Evolutionary conservation across 352 stramenopile species (phyloP).

Genomic region (Phytophthora hibernalis): DNA sequence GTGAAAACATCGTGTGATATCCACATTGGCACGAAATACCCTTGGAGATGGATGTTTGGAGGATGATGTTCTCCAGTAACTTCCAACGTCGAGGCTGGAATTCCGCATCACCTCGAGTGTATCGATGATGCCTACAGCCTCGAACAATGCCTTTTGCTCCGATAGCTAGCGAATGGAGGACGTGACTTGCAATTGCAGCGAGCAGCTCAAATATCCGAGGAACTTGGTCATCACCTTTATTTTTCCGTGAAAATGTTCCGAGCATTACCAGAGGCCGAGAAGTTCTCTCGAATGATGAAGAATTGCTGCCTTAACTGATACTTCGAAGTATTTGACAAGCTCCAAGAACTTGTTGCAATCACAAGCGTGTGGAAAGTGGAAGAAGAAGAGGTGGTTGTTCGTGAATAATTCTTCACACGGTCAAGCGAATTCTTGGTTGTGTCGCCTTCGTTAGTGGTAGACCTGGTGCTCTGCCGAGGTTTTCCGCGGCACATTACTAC

Average conservation of each 20-base stretch:
- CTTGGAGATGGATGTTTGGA: constrained; percentile 50
- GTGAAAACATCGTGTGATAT: constrained; percentile 67
- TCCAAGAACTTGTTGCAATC: constrained; percentile 72
- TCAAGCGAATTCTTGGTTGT: constrained; percentile 36
- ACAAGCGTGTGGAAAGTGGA: constrained; percentile 69
- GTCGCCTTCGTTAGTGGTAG: constrained; percentile 14
- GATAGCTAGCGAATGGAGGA: constrained; percentile 39
- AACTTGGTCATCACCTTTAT: constrained; percentile 78
- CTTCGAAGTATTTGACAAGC: constrained; percentile 63
- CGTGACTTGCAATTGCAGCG: constrained; percentile 64
- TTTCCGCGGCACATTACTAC: constrained; percentile 22
- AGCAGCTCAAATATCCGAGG: constrained; percentile 69
- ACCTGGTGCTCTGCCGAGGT: constrained; percentile 9
- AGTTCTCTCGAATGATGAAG: constrained; percentile 30
- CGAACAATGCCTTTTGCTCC: constrained; percentile 56
- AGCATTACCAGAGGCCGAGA: constrained; percentile 32
- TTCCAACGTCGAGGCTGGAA: constrained; percentile 52
- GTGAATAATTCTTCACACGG: constrained; percentile 53
- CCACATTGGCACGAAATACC: constrained; percentile 73
- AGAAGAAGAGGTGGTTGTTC: constrained; percentile 82
- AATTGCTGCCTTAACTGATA: constrained; percentile 68
- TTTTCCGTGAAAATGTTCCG: constrained; percentile 65
- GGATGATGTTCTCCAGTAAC: constrained; percentile 55
- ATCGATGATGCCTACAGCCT: constrained; percentile 51
- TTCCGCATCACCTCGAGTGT: constrained; percentile 49